phyloP scores from a whole-genome alignment of 2,329 filamentous ascomycete genomes.

The Penicillium olsonii region DNA sequence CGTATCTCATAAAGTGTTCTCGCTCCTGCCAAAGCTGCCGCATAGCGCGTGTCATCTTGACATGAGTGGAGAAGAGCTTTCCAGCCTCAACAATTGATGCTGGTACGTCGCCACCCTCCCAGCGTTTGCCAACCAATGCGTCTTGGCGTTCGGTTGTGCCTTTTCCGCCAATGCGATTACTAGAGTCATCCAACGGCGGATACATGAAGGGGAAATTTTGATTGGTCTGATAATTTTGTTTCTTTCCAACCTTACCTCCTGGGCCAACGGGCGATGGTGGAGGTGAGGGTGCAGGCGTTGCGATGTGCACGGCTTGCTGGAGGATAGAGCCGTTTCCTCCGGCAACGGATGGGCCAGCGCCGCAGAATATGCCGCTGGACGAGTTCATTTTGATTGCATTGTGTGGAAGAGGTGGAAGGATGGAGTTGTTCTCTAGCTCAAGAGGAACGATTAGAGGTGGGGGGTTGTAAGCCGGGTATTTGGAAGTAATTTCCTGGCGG shows the following conservation, averaged over 20 bases:
- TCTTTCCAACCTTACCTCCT: constrained; percentile 90
- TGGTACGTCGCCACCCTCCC: constrained; percentile 91
- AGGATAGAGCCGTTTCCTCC: constrained; percentile 69
- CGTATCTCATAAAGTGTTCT: constrained; percentile 86
- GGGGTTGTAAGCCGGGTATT: constrained; percentile 95
- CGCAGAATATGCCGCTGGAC: constrained; percentile 63
- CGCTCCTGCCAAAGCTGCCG: constrained; percentile 94
- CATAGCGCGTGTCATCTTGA: constrained; percentile 88
- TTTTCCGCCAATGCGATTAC: constrained; percentile 88
- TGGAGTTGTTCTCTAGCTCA: constrained; percentile 86
- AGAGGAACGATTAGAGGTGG: constrained; percentile 80
- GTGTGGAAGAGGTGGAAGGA: constrained; percentile 80
- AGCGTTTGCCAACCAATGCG: constrained; percentile 75
- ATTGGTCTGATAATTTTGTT: constrained; percentile 99
- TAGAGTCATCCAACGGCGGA: constrained; percentile 83
- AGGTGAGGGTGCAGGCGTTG: constrained; percentile 94
- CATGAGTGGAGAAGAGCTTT: constrained; percentile 83
- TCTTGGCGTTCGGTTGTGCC: constrained; percentile 80
- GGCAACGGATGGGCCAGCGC: constrained; percentile 51
- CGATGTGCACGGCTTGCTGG: constrained; percentile 95
- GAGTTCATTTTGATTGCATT: constrained; percentile 65
- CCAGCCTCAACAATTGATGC: constrained; percentile 94
- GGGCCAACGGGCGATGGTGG: constrained; percentile 84
- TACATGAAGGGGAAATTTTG: constrained; percentile 99
- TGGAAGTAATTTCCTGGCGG: constrained; percentile 93